Base-by-base conservation (phyloP, 345 rosid species). In the Sapria himalayana region DNA sequence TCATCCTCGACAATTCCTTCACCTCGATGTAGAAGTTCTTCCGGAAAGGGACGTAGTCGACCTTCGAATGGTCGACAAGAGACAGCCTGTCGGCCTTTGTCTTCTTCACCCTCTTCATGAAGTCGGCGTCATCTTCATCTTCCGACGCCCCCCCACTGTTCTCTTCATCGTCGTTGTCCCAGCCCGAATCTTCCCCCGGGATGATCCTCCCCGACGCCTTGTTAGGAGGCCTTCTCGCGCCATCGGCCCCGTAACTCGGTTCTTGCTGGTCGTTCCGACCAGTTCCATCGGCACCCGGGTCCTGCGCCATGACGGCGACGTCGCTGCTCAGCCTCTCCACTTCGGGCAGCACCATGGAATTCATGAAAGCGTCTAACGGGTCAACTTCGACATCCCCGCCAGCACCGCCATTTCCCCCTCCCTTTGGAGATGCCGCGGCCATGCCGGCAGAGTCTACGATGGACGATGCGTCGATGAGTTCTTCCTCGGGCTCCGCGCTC, bases 61-160 rank as follows among this genome's bases (percentile, higher is more conserved):
- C 76, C 67, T 86, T 86, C 25, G 94, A 64, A 57, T 86, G 98
- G 45, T 86, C 98, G 17, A 86, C 98, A 45, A 78, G 58, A 37
- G 98, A 63, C 25, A 86, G 55, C 52, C 82, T 86, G 55, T 89
- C 98, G 41, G 59, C 93, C 69, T 89, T 89, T 21, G 94, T 82
- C 73, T 89, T 89, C 76, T 89, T 89, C 47, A 89, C 98, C 63
- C 98, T 72, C 70, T 89, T 89, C 66, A 89, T 89, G 56, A 89
- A 89, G 67, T 89, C 94, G 15, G 78, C 82, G 57, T 89, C 94
- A 25, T 89, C 82, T 67, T 89, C 98, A 25, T 89, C 93, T 60
- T 73, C 72, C 43, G 63, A 48, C 24, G 70, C 48, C 50, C 64
- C 73, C 36, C 76, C 94, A 8, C 61, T 80, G 55, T 68, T 58